Evolutionary conservation across 2,329 filamentous ascomycete species (phyloP), one percentile per base, ranked within the genome.

Genomic region (Boeremia exigua): DNA sequence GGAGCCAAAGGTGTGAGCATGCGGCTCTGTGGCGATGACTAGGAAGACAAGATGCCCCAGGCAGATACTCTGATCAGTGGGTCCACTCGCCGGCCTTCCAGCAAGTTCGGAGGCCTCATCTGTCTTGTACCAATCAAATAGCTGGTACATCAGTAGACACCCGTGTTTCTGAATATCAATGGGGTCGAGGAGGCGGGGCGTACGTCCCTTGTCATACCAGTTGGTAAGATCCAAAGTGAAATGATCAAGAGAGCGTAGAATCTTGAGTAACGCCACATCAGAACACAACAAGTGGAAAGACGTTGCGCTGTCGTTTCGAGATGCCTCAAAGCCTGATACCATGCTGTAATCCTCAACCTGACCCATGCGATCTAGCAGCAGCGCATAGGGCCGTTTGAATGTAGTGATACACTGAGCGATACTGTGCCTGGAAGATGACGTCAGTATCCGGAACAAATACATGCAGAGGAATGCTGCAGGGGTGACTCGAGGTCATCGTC

Each of bases 81-180:
- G 60, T 5, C 39, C 49, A 11, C 53, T 34, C 14, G 45, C 40
- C 6, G 34, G 14, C 12, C 17, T 14, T 23, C 14, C 33, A 4
- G 33, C 46, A 11, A 27, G 10, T 19, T 49, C 48, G 10, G 27
- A 33, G 30, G 61, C 54, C 51, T 64, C 59, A 30, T 49, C 59
- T 25, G 36, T 28, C 36, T 65, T 65, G 37, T 69, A 68, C 69
- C 70, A 73, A 42, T 66, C 58, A 30, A 71, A 68, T 0, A 73
- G 55, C 11, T 65, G 53, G 40, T 70, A 69, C 32, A 62, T 58
- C 11, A 74, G 56, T 5, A 72, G 50, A 28, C 56, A 65, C 9
- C 56, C 62, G 33, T 73, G 66, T 32, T 73, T 73, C 45, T 74
- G 70, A 19, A 73, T 59, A 9, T 72, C 69, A 11, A 73, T 53